A percentile compares a stretch with the other conserved stretches of the same genome.
phyloP scores from a whole-genome alignment of 331 rosid species.

The Saraca asoca region DNA sequence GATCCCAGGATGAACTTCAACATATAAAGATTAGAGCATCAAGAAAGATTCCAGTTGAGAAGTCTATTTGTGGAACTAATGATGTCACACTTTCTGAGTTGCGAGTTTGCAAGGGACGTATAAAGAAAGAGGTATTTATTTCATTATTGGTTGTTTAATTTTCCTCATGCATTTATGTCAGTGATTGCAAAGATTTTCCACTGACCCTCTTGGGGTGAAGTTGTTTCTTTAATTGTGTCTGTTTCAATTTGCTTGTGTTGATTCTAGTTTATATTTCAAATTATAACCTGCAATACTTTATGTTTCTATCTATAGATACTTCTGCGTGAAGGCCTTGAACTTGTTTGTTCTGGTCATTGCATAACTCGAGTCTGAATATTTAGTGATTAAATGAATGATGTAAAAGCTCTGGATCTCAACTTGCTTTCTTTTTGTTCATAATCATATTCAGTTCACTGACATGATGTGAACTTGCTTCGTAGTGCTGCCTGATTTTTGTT shows the following conservation, averaged over 20 bases:
- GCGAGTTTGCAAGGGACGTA: conserved; percentile 47
- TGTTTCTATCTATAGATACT: conserved; percentile 19
- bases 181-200: background rate
- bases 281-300: background rate
- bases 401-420: background rate
- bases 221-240: background rate
- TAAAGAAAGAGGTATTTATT: conserved; percentile 58
- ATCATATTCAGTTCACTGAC: too few species aligned
- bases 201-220: background rate
- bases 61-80: conserved; percentile 45
- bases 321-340: too few species aligned
- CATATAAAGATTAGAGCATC: conserved; percentile 41
- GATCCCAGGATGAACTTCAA: conserved; percentile 46
- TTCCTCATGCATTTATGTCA: conserved; percentile 22
- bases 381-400: background rate
- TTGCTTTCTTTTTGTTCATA: too few species aligned
- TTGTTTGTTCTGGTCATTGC: background rate
- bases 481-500: background rate
- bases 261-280: conserved; percentile 2
- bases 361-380: conserved; percentile 9
- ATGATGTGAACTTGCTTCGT: conserved; percentile 17
- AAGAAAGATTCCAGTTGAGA: conserved; percentile 49
- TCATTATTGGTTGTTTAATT: conserved; percentile 26
- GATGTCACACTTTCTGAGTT: conserved; percentile 50
- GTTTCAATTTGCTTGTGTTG: background rate